These are phyloP conservation scores for Dendryphion nanum DNA, from an alignment of 2,329 filamentous ascomycete genomes.

Conservation along the genomic window DNA sequence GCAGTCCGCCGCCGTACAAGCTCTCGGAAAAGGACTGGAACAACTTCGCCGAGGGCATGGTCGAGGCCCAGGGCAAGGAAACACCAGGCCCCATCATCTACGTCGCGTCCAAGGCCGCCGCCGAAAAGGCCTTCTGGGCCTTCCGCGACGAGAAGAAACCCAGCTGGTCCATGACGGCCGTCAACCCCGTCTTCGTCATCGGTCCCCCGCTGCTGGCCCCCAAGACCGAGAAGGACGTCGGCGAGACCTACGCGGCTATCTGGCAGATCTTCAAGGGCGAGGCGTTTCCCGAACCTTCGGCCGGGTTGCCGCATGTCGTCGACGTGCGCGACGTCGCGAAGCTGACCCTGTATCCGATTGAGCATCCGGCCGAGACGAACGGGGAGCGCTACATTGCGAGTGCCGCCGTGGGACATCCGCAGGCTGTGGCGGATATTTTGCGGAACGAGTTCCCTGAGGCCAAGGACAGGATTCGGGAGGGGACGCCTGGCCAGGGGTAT, in stretches of 20 bases:
- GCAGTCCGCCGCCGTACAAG: slow-evolving; percentile 11
- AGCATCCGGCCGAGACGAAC: slow-evolving; percentile 36
- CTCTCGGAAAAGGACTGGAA: slow-evolving; percentile 25
- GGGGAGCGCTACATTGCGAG: slow-evolving; percentile 44
- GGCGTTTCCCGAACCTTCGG: slow-evolving; percentile 18
- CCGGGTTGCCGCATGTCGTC: slow-evolving; percentile 31
- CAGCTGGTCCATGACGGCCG: slow-evolving; percentile 37
- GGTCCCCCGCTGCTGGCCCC: slow-evolving; percentile 41
- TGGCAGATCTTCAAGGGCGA: slow-evolving; percentile 37
- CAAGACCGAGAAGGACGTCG: slow-evolving; percentile 26
- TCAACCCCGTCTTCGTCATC: slow-evolving; percentile 45
- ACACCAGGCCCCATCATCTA: slow-evolving; percentile 24
- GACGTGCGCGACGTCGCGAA: slow-evolving; percentile 49
- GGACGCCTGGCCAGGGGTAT: slow-evolving; percentile 44
- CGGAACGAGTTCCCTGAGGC: slow-evolving; percentile 36
- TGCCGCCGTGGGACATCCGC: slow-evolving; percentile 29
- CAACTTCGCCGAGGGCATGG: slow-evolving; percentile 18
- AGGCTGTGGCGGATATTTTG: slow-evolving; percentile 45
- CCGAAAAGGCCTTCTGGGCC: slow-evolving; percentile 27
- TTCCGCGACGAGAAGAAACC: slow-evolving; percentile 38
- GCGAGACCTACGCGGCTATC: slow-evolving; percentile 32
- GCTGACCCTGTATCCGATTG: slow-evolving; percentile 39
- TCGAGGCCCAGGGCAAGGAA: slow-evolving; percentile 21
- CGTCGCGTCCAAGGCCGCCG: slow-evolving; percentile 28
- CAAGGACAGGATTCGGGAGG: slow-evolving; percentile 34